phyloP scores from a whole-genome alignment of 2,329 filamentous ascomycete genomes.

The Tolypocladium endophyticum region DNA sequence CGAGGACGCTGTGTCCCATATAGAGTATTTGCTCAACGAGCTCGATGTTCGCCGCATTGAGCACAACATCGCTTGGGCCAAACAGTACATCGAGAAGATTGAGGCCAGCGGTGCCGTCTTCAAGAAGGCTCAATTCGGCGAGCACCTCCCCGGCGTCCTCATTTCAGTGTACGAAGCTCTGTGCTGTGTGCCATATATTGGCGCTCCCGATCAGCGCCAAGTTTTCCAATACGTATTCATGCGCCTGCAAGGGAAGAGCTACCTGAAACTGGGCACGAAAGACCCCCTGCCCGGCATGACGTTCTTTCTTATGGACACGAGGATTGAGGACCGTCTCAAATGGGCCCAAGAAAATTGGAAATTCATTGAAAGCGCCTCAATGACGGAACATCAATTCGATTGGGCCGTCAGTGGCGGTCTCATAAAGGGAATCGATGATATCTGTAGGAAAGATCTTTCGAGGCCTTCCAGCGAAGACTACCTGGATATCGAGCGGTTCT shows the following conservation, averaged over 20 bases:
- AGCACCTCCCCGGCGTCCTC: conserved; percentile 47
- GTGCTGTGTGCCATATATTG: conserved; percentile 72
- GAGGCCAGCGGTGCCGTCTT: conserved; percentile 35
- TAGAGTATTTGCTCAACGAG: conserved; percentile 46
- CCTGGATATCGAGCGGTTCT: conserved; percentile 57
- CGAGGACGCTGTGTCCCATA: conserved; percentile 38
- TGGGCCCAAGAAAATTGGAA: conserved; percentile 30
- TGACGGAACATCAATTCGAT: conserved; percentile 69
- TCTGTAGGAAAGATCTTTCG: conserved; percentile 36
- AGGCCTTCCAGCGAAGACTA: conserved; percentile 22
- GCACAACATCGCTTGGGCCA: conserved; percentile 45
- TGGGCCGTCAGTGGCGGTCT: conserved; percentile 75
- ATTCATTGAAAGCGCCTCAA: conserved; percentile 42
- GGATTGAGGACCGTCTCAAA: conserved; percentile 44
- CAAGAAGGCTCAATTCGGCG: conserved; percentile 34
- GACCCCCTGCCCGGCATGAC: conserved; percentile 73
- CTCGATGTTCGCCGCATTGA: conserved; percentile 54
- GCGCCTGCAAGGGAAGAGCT: conserved; percentile 59
- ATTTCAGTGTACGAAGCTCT: conserved; percentile 81
- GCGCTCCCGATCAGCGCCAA: conserved; percentile 34
- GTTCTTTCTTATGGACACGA: conserved; percentile 61
- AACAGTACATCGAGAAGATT: conserved; percentile 41
- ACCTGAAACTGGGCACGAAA: conserved; percentile 64
- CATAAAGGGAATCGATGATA: conserved; percentile 51
- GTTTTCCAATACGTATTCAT: conserved; percentile 77